Base-by-base conservation (phyloP, 192 early-diverging fungal genomes). In the Coemansia sp. region DNA sequence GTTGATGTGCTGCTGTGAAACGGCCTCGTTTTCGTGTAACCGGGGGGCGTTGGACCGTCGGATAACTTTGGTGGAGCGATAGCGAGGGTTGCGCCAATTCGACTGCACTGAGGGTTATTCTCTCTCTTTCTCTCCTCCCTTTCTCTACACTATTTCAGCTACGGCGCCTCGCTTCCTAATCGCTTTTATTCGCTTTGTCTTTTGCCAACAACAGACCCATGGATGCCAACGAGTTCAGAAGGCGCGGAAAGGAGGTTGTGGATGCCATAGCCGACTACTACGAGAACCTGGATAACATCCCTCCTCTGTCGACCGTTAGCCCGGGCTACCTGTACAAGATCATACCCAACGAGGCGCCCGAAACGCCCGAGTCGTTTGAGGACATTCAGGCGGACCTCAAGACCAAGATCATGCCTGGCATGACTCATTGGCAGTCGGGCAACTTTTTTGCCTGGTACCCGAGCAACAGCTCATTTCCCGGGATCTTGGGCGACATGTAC, bases 341-440 rank as follows among this genome's bases (percentile, higher is more conserved):
- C 6, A 67, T 90, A 26, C 88, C 88, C 0, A 53, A 68, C 25
- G 73, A 89, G 47, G 83, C 85, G 6, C 88, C 88, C 0, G 84
- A 89, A 59, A 43, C 62, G 1, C 81, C 81, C 10, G 80, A 83
- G 38, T 64, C 70, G 9, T 81, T 79, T 31, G 77, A 86, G n/a
- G 37, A 20, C 6, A 76, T 87, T n/a, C 56, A 70, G 21, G 50
- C 45, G 3, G 76, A 90, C 42, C 73, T 90, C 26, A 57, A 84
- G 45, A 55, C 57, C 9, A 86, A 85, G 62, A 90, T 90, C 52
- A 77, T 88, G 58, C 88, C 88, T 2, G 87, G 88, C 2, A 79
- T 89, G 14, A 89, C 88, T 1, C 88, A 89, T 73, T 90, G 88
- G 88, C 88, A 90, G 75, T 85, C 85, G 11, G 75, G 72, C 0